Percentiles rank a stretch among this genome's conserved stretches.
Conservation (phyloP, 805 yeast species). For the Gaillardinia entomophila region DNA sequence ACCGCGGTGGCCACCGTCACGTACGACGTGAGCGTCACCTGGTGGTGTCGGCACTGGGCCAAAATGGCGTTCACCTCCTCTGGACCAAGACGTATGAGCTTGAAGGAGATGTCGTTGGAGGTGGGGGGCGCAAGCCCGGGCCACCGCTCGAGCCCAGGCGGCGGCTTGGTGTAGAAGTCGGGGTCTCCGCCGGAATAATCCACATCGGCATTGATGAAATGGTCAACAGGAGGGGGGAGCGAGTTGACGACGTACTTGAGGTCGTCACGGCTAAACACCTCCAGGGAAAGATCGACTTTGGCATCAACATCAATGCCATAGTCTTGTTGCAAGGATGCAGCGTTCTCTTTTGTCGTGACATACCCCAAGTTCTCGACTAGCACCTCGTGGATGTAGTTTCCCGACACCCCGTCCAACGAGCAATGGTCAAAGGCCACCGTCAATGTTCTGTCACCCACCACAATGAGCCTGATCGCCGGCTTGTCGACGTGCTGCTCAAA, state of each 20-base stretch:
- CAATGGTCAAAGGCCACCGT: conserved; percentile 31
- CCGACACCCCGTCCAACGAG: conserved; percentile 34
- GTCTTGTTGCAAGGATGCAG: conserved; percentile 1
- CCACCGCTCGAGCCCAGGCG: conserved; percentile 19
- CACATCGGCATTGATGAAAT: conserved; percentile 11
- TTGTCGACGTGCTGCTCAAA: conserved; percentile 17
- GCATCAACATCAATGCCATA: conserved; percentile 6
- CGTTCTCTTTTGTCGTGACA: conserved; percentile 6
- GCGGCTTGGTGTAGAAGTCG: conserved; percentile 13
- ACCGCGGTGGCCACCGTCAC: conserved; percentile 18
- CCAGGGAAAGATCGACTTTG: conserved; percentile 2
- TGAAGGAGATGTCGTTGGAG: conserved; percentile 16
- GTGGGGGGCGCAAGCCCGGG: conserved; percentile 22
- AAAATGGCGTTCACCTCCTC: conserved; percentile 17
- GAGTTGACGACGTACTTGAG: conserved; percentile 13
- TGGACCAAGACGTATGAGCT: conserved; percentile 20
- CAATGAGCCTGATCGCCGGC: conserved; percentile 24
- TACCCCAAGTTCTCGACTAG: conserved; percentile 21
- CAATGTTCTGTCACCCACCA: conserved; percentile 16
- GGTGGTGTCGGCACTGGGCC: conserved; percentile 19
- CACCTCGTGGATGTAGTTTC: conserved; percentile 27
- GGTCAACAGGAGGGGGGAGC: conserved; percentile 32
- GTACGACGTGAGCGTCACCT: conserved; percentile 29
- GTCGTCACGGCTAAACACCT: conserved; percentile 21
- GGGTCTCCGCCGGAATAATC: conserved; percentile 18